Evolutionary conservation across 73 alveolate species (phyloP).

Genomic region (Paramecium octaurelia): DNA sequence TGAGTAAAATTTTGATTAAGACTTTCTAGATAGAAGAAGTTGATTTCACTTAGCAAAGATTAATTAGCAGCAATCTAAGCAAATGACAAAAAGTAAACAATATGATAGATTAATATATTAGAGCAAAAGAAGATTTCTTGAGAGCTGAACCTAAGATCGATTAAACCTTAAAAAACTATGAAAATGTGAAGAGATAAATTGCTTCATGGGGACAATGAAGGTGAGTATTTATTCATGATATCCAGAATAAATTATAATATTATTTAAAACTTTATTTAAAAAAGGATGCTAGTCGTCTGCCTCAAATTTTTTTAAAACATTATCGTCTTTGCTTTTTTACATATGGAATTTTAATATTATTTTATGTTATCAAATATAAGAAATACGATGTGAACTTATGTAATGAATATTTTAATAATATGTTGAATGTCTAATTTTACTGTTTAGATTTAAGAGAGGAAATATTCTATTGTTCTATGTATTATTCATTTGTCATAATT

Average conservation of each 20-base stretch:
- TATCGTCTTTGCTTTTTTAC: too few species aligned
- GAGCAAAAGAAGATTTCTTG: constrained; percentile 27
- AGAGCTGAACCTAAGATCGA: constrained; percentile 28
- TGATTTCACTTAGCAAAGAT: constrained; percentile 7
- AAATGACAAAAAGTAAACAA: neutral
- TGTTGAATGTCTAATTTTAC: too few species aligned
- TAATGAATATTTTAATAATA: too few species aligned
- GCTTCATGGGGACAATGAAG: constrained; percentile 44
- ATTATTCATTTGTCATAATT: too few species aligned
- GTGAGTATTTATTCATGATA: neutral
- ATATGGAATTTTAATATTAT: too few species aligned
- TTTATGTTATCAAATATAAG: too few species aligned
- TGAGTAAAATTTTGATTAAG: constrained; percentile 23
- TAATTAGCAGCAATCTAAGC: neutral
- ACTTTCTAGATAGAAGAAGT: constrained; percentile 1
- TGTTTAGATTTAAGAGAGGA: too few species aligned
- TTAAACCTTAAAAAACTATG: constrained; percentile 14
- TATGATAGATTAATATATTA: neutral
- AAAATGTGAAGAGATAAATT: neutral
- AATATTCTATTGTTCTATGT: too few species aligned
- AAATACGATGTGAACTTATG: too few species aligned
- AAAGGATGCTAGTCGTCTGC: too few species aligned
- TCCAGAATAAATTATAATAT: neutral
- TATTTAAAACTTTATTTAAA: neutral
- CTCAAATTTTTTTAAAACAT: too few species aligned